Conservation (phyloP, 345 rosid species). For the Lepidium didymum region DNA sequence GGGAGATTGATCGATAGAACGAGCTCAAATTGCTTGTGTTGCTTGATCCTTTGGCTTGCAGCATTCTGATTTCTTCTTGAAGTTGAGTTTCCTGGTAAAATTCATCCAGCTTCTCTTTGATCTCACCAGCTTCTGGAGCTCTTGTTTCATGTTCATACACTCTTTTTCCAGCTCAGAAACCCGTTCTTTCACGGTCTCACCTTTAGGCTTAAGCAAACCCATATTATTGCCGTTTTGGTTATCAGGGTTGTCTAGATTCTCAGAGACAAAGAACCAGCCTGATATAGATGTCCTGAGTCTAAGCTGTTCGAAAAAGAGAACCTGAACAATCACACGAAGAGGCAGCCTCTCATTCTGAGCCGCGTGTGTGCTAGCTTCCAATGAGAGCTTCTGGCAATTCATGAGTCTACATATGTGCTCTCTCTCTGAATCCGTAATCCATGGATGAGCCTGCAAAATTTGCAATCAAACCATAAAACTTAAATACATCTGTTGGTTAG, state of each 20-base stretch:
- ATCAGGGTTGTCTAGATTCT: slow-evolving; percentile 45
- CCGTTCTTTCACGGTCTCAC: slow-evolving; percentile 42
- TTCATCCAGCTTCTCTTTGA: slow-evolving; percentile 52
- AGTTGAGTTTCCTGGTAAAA: slow-evolving; percentile 45
- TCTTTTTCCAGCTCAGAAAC: slow-evolving; percentile 66
- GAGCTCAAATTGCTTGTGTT: slow-evolving; percentile 17
- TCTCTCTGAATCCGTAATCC: slow-evolving; percentile 69
- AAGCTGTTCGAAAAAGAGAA: slow-evolving; percentile 70
- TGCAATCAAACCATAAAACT: not conserved
- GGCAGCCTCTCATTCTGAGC: slow-evolving; percentile 87
- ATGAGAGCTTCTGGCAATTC: slow-evolving; percentile 78
- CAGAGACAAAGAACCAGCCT: slow-evolving; percentile 69
- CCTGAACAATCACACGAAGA: slow-evolving; percentile 71
- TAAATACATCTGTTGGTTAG: not conserved
- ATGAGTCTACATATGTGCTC: slow-evolving; percentile 71
- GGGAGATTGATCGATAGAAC: not conserved
- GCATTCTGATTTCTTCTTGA: slow-evolving; percentile 46
- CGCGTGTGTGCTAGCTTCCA: slow-evolving; percentile 80
- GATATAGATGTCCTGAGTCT: slow-evolving; percentile 65
- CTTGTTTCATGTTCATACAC: slow-evolving; percentile 58
- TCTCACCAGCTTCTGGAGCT: slow-evolving; percentile 50
- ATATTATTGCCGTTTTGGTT: slow-evolving; percentile 29
- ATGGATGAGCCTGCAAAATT: slow-evolving; percentile 58
- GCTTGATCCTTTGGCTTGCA: slow-evolving; percentile 44
- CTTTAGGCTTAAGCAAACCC: slow-evolving; percentile 18